Conservation (phyloP, 176 grass and related monocot genomes). For the Oropetium thomaeum region DNA sequence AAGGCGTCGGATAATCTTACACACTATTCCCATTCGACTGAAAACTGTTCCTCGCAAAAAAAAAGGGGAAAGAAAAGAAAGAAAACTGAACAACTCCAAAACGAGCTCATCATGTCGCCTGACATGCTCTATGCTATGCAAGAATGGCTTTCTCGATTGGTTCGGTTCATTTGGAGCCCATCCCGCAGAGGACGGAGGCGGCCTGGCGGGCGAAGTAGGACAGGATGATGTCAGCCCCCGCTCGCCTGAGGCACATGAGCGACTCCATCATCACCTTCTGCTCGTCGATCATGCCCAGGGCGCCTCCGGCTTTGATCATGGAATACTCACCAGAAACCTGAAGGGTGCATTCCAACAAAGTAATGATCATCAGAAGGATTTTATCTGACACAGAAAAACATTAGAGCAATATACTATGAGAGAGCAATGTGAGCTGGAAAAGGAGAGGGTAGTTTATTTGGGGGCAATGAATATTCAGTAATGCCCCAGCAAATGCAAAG, state of each 20-base stretch:
- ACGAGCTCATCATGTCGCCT: background rate
- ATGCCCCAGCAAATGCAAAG: background rate
- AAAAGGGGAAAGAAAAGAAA: too few relatives aligned
- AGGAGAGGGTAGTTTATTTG: background rate
- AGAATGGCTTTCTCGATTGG: background rate
- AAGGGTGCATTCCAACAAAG: background rate
- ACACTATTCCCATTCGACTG: background rate
- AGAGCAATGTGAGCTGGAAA: background rate
- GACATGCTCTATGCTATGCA: background rate
- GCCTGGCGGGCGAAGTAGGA: constrained; percentile 94
- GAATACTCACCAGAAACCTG: constrained; percentile 99
- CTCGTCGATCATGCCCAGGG: constrained; percentile 80
- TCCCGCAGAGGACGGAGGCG: constrained; percentile 62
- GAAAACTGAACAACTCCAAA: background rate
- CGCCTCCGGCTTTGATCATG: constrained; percentile 84
- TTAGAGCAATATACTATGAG: background rate
- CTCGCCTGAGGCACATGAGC: constrained; percentile 73
- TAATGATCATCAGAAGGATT: background rate
- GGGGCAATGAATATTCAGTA: background rate
- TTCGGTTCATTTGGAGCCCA: constrained; percentile 40
- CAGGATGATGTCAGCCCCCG: constrained; percentile 88
- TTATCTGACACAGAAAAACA: background rate
- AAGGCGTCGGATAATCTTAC: background rate
- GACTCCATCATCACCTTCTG: constrained; percentile 99
- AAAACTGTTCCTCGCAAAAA: too few relatives aligned